These are phyloP conservation scores for Anthoceros angustus DNA, from an alignment of 225 moss, liverwort and hornwort genomes.

Conservation along the genomic window DNA sequence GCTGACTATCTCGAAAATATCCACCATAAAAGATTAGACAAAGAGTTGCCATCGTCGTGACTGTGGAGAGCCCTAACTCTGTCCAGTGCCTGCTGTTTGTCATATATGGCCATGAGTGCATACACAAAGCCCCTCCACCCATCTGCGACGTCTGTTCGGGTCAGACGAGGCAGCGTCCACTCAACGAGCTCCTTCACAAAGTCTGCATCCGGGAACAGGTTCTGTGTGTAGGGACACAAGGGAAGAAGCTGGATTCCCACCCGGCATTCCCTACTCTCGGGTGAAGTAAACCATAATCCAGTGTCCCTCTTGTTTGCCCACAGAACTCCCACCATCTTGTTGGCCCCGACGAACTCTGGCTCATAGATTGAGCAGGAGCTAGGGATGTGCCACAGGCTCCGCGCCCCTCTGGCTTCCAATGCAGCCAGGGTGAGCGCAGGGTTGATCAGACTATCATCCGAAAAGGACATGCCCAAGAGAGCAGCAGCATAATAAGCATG, in stretches of 20 bases:
- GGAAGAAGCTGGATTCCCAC: not conserved
- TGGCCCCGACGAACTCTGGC: constrained; percentile 48
- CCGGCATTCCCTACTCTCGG: not conserved
- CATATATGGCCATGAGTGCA: not conserved
- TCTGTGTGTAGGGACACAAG: not conserved
- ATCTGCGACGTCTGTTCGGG: not conserved
- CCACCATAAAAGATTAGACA: not conserved
- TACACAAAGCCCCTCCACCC: constrained; percentile 2
- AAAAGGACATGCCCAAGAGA: constrained; percentile 54
- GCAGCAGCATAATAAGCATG: constrained; percentile 82
- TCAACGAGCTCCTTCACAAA: not conserved
- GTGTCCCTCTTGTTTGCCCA: constrained; percentile 96
- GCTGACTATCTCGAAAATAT: not conserved
- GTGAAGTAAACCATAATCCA: constrained; percentile 10
- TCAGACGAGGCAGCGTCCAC: not conserved
- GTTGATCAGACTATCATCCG: constrained; percentile 45
- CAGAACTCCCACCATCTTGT: constrained; percentile 62
- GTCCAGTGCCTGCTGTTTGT: not conserved
- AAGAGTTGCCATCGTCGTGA: not conserved
- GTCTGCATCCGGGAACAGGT: not conserved
- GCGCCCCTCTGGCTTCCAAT: constrained; percentile 47
- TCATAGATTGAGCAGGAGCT: constrained; percentile 43
- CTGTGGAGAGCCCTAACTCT: not conserved
- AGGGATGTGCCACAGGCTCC: constrained; percentile 67
- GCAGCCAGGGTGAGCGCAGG: constrained; percentile 54